Evolutionary conservation across 164 flowering plant species (phyloP).

Genomic region (Chimonanthus salicifolius): DNA sequence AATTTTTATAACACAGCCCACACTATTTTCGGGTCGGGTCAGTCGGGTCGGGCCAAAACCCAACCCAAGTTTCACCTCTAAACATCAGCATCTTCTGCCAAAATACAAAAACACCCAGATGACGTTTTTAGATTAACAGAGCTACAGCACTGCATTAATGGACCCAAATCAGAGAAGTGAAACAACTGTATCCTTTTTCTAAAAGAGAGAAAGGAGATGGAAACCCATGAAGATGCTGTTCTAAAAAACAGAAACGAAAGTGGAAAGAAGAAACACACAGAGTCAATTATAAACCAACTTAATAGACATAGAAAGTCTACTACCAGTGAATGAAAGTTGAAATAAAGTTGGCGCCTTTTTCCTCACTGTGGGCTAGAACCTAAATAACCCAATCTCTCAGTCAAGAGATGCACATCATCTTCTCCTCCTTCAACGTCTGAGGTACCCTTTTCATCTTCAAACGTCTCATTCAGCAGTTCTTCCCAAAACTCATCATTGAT

Average conservation of each 20-base stretch:
- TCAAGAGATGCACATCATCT: slow-evolving; percentile 43
- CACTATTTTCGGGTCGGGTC: no score
- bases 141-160: background rate
- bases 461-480: slow-evolving; percentile 37
- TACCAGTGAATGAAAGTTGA: background rate
- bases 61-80: no score
- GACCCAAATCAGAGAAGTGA: background rate
- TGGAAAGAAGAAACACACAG: background rate
- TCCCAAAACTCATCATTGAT: slow-evolving; percentile 53
- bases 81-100: background rate
- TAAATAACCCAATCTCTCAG: slow-evolving; percentile 45
- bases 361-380: slow-evolving; percentile 42
- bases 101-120: background rate
- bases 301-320: background rate
- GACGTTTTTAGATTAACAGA: background rate
- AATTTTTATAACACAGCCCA: no score
- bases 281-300: background rate
- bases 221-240: background rate
- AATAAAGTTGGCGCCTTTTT: background rate
- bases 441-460: slow-evolving; percentile 18
- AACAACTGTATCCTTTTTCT: background rate
- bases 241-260: background rate
- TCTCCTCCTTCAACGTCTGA: slow-evolving; percentile 20
- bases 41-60: no score
- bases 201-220: background rate